phyloP scores from a whole-genome alignment of 768 basidiomycete species.

The Boletus sp. region DNA sequence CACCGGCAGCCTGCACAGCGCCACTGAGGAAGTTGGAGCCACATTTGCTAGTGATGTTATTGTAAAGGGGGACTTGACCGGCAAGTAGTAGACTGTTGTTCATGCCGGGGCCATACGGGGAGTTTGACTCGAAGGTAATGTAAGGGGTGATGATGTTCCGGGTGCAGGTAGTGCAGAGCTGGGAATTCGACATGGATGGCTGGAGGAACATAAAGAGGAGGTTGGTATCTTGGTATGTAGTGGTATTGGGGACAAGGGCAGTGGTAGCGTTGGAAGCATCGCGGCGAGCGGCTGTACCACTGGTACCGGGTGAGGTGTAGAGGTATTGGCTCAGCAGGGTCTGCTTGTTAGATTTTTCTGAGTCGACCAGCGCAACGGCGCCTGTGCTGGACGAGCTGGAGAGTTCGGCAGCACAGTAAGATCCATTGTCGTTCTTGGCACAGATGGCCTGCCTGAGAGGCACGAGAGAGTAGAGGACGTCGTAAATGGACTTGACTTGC shows the following conservation, averaged over 20 bases:
- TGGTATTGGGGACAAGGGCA: conserved; percentile 48
- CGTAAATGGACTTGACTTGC: conserved; percentile 67
- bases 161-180: conserved; percentile 83
- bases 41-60: conserved; percentile 59
- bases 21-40: conserved; percentile 68
- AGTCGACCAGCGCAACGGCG: conserved; percentile 10
- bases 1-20: conserved; percentile 68
- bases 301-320: conserved; percentile 16
- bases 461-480: conserved; percentile 68
- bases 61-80: conserved; percentile 67
- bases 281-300: conserved; percentile 25
- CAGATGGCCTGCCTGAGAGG: conserved; percentile 74
- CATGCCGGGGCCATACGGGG: conserved; percentile 78
- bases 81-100: conserved; percentile 59
- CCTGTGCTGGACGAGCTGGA: conserved; percentile 29
- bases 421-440: conserved; percentile 65
- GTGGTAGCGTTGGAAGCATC: conserved; percentile 29
- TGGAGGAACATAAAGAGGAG: conserved; percentile 80
- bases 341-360: conserved; percentile 9
- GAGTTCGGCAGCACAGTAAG: conserved; percentile 65
- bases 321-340: conserved; percentile 25
- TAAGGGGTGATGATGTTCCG: conserved; percentile 73
- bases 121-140: conserved; percentile 67
- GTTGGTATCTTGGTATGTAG: conserved; percentile 55
- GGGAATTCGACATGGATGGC: conserved; percentile 42